Percentiles rank a stretch among this genome's conserved stretches.
Conservation (phyloP, 176 grass and related monocot species). For the Cenchrus purpureus region DNA sequence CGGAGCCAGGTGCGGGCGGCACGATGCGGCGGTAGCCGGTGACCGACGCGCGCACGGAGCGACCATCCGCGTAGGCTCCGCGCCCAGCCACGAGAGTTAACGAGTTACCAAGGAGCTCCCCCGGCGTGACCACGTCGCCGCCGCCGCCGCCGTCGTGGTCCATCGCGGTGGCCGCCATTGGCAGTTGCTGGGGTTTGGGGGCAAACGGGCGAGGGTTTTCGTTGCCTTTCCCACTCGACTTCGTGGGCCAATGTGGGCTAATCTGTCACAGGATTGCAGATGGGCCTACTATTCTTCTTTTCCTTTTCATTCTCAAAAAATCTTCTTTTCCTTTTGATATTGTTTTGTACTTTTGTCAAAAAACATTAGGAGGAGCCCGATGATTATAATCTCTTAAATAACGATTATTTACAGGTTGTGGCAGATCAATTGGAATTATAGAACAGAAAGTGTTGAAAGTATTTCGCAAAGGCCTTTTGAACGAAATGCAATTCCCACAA, state of each 20-base stretch:
- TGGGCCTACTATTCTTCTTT: background rate
- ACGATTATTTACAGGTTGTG: background rate
- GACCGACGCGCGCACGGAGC: conserved; percentile 69
- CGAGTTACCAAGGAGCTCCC: conserved; percentile 67
- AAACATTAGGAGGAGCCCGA: background rate
- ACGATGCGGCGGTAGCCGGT: conserved; percentile 65
- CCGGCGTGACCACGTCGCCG: conserved; percentile 70
- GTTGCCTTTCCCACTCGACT: background rate
- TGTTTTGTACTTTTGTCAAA: too few relatives aligned
- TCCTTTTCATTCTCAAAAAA: too few relatives aligned
- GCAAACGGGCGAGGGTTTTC: conserved; percentile 17
- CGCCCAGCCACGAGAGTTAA: conserved; percentile 55
- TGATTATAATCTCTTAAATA: background rate
- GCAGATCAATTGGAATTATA: background rate
- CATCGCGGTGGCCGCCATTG: conserved; percentile 65
- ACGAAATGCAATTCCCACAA: background rate
- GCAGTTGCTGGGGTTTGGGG: background rate
- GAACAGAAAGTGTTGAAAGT: background rate
- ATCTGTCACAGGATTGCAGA: background rate
- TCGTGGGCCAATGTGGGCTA: conserved; percentile 19
- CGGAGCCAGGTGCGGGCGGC: conserved; percentile 57
- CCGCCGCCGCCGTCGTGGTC: conserved; percentile 52
- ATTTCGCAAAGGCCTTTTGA: background rate
- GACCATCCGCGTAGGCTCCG: conserved; percentile 79
- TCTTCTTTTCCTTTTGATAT: background rate